Percentiles rank a stretch among this genome's conserved stretches.
Evolutionary conservation across 2,329 filamentous ascomycete genomes (phyloP).

Genomic region (Fusarium irregulare): DNA sequence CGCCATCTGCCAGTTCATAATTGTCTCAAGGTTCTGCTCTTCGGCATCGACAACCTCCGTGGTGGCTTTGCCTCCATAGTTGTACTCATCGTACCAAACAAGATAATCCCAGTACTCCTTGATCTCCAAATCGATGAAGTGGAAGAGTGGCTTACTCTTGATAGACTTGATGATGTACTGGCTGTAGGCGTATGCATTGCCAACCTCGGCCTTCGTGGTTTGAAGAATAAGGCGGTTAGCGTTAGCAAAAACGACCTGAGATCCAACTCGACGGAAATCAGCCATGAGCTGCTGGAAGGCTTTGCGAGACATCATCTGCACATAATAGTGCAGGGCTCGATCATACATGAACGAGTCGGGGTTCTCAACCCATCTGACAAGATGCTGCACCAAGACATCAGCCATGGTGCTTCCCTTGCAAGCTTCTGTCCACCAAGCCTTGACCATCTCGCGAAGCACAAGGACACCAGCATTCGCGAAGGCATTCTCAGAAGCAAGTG

Average conservation of each 20-base stretch:
- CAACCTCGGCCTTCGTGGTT: constrained; percentile 95
- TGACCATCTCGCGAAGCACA: constrained; percentile 97
- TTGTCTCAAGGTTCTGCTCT: constrained; percentile 83
- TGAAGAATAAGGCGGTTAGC: constrained; percentile 90
- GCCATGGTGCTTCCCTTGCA: constrained; percentile 93
- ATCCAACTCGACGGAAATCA: constrained; percentile 94
- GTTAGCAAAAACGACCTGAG: constrained; percentile 94
- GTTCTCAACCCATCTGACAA: constrained; percentile 96
- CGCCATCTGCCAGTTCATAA: constrained; percentile 98
- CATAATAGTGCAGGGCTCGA: constrained; percentile 92
- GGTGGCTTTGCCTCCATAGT: constrained; percentile 95
- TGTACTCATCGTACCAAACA: constrained; percentile 98
- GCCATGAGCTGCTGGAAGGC: constrained; percentile 97
- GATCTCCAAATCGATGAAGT: constrained; percentile 96
- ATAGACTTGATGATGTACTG: constrained; percentile 99
- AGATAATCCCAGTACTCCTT: constrained; percentile 99
- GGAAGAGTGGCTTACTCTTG: constrained; percentile 92
- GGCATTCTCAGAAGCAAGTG: constrained; percentile 85
- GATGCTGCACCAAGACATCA: constrained; percentile 95
- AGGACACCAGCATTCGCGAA: constrained; percentile 93
- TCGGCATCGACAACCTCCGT: constrained; percentile 78
- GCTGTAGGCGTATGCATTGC: constrained; percentile 95
- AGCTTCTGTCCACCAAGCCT: constrained; percentile 97
- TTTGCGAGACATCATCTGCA: constrained; percentile 98
- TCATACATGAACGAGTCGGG: constrained; percentile 96